These are phyloP conservation scores for Fraxinus platypoda DNA, from an alignment of 305 asterid species.

Conservation along the genomic window DNA sequence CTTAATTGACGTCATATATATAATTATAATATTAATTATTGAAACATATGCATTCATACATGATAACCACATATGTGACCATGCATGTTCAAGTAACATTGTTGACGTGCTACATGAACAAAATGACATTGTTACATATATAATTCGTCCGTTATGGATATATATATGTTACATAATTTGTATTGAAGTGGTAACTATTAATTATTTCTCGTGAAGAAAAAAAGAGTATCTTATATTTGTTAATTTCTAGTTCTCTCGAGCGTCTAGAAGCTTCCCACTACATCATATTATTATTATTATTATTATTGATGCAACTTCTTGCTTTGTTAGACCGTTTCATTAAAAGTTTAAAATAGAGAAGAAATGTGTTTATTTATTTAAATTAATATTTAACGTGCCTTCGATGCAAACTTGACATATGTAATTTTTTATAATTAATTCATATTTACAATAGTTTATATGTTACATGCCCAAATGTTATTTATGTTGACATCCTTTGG, in stretches of 20 bases:
- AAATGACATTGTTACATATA: neutral
- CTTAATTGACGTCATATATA: conserved; percentile 27
- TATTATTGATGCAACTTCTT: neutral
- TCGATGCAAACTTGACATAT: neutral
- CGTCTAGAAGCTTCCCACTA: neutral
- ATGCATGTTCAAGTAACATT: neutral
- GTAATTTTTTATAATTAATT: no score
- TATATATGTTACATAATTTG: neutral
- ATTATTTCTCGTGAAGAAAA: neutral
- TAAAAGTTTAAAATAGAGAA: neutral
- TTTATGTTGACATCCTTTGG: neutral
- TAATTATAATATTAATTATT: conserved; percentile 12
- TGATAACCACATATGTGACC: neutral
- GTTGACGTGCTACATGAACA: neutral
- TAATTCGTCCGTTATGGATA: neutral
- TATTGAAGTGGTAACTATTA: neutral
- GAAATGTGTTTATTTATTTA: neutral
- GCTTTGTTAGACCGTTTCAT: neutral
- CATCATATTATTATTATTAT: neutral
- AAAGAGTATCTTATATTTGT: neutral
- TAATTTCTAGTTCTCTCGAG: neutral
- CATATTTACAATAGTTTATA: no score
- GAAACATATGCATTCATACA: neutral
- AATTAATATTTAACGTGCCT: neutral
- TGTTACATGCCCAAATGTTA: neutral